Evolutionary conservation across 2,329 filamentous ascomycete genomes (phyloP).

Genomic region (Calonectria crousiana): DNA sequence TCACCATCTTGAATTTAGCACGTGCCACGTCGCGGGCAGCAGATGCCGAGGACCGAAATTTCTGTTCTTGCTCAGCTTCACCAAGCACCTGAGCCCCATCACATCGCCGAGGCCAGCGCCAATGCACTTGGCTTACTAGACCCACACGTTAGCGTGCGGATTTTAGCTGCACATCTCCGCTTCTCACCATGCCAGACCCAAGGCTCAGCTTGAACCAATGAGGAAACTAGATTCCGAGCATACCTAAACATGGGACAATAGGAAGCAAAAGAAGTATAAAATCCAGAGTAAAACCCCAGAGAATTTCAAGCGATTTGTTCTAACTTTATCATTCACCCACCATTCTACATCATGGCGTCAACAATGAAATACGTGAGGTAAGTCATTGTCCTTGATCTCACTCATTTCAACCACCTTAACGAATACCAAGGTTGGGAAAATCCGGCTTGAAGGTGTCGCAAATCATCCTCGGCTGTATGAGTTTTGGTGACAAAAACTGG

Average conservation of each 20-base stretch:
- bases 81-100: neutral
- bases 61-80: neutral
- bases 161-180: neutral
- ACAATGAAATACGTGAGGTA: conserved; percentile 14
- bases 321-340: neutral
- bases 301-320: neutral
- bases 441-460: conserved; percentile 13
- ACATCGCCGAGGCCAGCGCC: neutral
- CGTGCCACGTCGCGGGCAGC: neutral
- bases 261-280: neutral
- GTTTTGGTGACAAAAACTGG: conserved; percentile 10
- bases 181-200: neutral
- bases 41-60: neutral
- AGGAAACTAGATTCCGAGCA: neutral
- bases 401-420: neutral
- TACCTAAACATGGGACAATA: neutral
- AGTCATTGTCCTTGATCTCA: neutral
- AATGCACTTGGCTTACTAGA: neutral
- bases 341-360: neutral
- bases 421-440: neutral
- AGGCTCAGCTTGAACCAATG: neutral
- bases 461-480: conserved; percentile 11
- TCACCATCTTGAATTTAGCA: neutral
- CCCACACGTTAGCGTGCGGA: neutral
- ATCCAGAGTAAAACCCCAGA: neutral